A percentile compares a stretch with the other conserved stretches of the same genome.
phyloP scores from a whole-genome alignment of 257 asterid genomes.

The Rauvolfia tetraphylla region DNA sequence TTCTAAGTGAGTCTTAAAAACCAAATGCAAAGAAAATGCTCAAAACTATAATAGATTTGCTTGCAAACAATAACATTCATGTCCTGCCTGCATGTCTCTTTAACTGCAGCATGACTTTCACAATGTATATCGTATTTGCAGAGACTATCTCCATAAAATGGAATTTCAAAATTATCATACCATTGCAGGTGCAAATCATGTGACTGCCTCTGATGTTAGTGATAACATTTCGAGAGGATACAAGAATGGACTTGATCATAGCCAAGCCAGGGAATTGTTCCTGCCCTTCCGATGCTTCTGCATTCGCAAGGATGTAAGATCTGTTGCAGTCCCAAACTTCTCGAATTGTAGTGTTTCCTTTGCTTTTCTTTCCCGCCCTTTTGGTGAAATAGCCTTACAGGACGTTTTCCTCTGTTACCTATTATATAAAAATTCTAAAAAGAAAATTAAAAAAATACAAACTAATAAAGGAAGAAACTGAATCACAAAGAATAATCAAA shows the following conservation, averaged over 20 bases:
- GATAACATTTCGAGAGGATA: conserved; percentile 23
- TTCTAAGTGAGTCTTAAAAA: too few relatives aligned
- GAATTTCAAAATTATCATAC: neutral
- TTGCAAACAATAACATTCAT: neutral
- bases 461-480: neutral
- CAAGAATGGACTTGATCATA: conserved; percentile 36
- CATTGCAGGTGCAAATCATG: conserved; percentile 28
- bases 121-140: neutral
- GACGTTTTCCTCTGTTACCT: neutral
- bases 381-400: neutral
- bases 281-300: conserved; percentile 97
- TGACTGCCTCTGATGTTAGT: conserved; percentile 22
- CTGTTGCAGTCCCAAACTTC: neutral
- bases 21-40: too few relatives aligned
- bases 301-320: conserved; percentile 88
- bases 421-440: neutral
- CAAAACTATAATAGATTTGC: too few relatives aligned
- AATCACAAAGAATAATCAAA: neutral
- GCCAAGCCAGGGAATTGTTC: conserved; percentile 70
- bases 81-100: neutral
- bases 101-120: neutral
- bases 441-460: neutral
- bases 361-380: neutral
- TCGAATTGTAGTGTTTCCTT: neutral
- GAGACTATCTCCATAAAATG: neutral